phyloP scores from a whole-genome alignment of 495 filamentous ascomycete genomes.

The Letharia columbiana region DNA sequence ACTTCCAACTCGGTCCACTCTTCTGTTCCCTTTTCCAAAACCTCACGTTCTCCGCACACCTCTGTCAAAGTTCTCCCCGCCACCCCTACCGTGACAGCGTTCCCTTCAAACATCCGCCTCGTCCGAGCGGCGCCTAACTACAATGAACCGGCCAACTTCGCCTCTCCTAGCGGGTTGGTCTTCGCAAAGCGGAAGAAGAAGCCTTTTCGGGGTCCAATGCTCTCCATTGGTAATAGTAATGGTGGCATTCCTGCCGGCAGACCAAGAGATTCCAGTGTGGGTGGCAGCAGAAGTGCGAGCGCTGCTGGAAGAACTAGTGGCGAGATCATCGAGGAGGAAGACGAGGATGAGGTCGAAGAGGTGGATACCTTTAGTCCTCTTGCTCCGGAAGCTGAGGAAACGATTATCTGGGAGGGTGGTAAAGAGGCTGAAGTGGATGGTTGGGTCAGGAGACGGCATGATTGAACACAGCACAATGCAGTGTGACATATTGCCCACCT shows the following conservation, averaged over 20 bases:
- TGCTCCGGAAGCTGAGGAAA: slow-evolving; percentile 46
- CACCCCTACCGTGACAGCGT: slow-evolving; percentile 69
- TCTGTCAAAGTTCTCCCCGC: slow-evolving; percentile 92
- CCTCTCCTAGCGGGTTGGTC: slow-evolving; percentile 55
- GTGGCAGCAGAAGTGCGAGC: slow-evolving; percentile 42
- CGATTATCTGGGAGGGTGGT: slow-evolving; percentile 34
- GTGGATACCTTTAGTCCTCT: slow-evolving; percentile 58
- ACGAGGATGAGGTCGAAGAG: slow-evolving; percentile 63
- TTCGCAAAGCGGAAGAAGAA: slow-evolving; percentile 88
- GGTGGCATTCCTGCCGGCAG: slow-evolving; percentile 16
- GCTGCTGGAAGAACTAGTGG: slow-evolving; percentile 51
- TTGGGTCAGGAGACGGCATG: slow-evolving; percentile 14
- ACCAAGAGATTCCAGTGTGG: slow-evolving; percentile 30
- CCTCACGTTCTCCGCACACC: slow-evolving; percentile 66
- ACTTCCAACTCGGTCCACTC: slow-evolving; percentile 60
- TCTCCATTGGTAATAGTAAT: slow-evolving; percentile 42
- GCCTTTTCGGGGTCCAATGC: slow-evolving; percentile 79
- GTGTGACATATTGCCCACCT: slow-evolving; percentile 15
- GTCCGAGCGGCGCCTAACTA: slow-evolving; percentile 54
- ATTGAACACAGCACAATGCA: background rate
- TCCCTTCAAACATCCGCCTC: slow-evolving; percentile 81
- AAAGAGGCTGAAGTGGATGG: slow-evolving; percentile 19
- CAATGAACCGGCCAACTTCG: slow-evolving; percentile 38
- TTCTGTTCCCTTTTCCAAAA: slow-evolving; percentile 45
- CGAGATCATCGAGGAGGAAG: slow-evolving; percentile 78